Evolutionary conservation across 208 protist genomes (phyloP).

Genomic region (Leishmania braziliensis): DNA sequence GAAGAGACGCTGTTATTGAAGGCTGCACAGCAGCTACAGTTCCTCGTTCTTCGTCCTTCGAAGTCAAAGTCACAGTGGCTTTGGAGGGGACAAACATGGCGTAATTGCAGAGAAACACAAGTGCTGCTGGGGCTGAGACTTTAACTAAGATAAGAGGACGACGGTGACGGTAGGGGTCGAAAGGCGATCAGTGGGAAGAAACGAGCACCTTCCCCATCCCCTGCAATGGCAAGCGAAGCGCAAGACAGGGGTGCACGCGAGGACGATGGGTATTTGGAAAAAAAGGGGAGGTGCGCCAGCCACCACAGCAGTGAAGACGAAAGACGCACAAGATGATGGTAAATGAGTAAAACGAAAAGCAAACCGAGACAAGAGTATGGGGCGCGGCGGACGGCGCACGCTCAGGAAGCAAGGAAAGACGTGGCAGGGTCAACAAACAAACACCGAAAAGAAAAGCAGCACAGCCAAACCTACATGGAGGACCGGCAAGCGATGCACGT

Average conservation of each 20-base stretch:
- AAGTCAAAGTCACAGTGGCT: neutral
- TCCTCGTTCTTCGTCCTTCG: neutral
- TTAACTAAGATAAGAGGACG: neutral
- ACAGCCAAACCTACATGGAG: neutral
- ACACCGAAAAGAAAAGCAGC: neutral
- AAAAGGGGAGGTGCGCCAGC: neutral
- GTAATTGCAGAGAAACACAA: neutral
- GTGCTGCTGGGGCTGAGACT: neutral
- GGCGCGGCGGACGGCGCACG: too few relatives aligned
- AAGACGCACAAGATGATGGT: neutral
- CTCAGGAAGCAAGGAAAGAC: neutral
- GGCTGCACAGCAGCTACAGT: neutral
- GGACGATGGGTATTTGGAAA: neutral
- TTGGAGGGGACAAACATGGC: neutral
- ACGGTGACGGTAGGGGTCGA: neutral
- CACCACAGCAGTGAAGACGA: neutral
- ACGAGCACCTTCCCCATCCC: neutral
- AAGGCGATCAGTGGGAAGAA: neutral
- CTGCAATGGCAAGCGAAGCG: neutral
- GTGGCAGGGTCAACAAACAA: neutral
- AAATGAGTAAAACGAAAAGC: too few relatives aligned
- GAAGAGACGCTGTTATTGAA: neutral
- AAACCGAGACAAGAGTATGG: neutral
- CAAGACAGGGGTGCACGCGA: neutral
- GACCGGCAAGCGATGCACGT: neutral